phyloP scores from a whole-genome alignment of 202 grass and related monocot genomes.

The Bolboschoenoplectus hybrid region DNA sequence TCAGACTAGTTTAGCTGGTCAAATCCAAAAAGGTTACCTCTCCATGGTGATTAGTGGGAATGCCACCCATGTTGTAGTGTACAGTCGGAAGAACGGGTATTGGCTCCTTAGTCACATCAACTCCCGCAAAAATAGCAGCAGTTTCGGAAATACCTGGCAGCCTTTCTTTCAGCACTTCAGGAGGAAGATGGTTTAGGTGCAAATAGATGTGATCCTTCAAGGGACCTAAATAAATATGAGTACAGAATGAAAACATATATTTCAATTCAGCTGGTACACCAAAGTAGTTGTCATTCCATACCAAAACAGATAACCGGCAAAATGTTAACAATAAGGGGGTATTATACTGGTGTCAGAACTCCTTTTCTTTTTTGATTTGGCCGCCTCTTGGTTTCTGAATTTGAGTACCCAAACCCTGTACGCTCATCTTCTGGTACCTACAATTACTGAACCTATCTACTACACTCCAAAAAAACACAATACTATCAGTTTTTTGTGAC shows the following conservation, averaged over 20 bases:
- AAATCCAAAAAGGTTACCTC: constrained; percentile 44
- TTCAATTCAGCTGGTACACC: not conserved
- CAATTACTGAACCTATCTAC: not conserved
- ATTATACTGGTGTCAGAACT: not conserved
- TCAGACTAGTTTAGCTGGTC: constrained; percentile 8
- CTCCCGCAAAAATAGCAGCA: constrained; percentile 71
- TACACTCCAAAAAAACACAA: constrained; percentile 27
- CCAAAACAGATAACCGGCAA: not conserved
- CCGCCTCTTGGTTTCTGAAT: not conserved
- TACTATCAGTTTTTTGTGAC: not conserved
- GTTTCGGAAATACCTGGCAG: constrained; percentile 71
- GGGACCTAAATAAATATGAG: constrained; percentile 47
- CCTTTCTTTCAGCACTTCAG: constrained; percentile 63
- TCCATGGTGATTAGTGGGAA: constrained; percentile 76
- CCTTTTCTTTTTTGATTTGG: not conserved
- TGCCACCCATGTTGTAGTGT: constrained; percentile 81
- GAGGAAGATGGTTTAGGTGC: constrained; percentile 60
- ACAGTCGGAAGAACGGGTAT: constrained; percentile 74
- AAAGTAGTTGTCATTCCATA: not conserved
- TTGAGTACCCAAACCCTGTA: not conserved
- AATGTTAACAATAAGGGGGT: not conserved
- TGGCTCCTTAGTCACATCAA: constrained; percentile 74
- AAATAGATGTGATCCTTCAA: constrained; percentile 73
- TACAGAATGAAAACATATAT: constrained; percentile 15
- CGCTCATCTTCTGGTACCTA: not conserved